phyloP scores from a whole-genome alignment of 179 eudicot genomes.

The Camellia oleifera region DNA sequence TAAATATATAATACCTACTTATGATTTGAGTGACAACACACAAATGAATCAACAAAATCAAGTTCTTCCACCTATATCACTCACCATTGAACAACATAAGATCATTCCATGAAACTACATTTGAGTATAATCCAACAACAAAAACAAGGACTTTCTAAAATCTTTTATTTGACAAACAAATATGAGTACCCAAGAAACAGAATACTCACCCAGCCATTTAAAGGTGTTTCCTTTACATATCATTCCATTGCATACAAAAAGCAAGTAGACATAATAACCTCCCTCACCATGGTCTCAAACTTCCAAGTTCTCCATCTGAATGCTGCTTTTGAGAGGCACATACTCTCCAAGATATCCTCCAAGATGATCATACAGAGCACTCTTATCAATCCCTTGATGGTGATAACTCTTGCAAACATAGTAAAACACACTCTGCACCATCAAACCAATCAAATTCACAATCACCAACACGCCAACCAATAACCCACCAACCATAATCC shows the following conservation, averaged over 20 bases:
- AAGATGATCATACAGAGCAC: slow-evolving; percentile 76
- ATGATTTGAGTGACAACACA: too few species aligned
- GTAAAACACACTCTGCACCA: slow-evolving; percentile 94
- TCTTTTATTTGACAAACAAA: background rate
- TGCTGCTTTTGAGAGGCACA: slow-evolving; percentile 92
- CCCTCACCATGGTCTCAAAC: slow-evolving; percentile 13
- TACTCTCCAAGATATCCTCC: slow-evolving; percentile 96
- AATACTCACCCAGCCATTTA: slow-evolving; percentile 14
- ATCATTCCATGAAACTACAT: too few species aligned
- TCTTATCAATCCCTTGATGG: slow-evolving; percentile 81
- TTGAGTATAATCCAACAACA: too few species aligned
- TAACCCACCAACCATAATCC: slow-evolving; percentile 78
- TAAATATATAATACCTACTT: too few species aligned
- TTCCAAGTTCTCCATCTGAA: slow-evolving; percentile 80
- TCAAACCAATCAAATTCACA: slow-evolving; percentile 76
- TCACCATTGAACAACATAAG: too few species aligned
- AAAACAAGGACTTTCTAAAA: too few species aligned
- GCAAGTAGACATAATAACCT: background rate
- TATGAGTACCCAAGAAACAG: slow-evolving; percentile 12
- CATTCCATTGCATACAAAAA: background rate
- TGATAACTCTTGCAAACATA: slow-evolving; percentile 91
- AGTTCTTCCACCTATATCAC: too few species aligned
- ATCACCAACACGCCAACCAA: slow-evolving; percentile 82
- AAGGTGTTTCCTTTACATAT: background rate
- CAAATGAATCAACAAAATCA: too few species aligned